Evolutionary conservation across 306 rosid species (phyloP).

Genomic region (Cicer chorassanicum): DNA sequence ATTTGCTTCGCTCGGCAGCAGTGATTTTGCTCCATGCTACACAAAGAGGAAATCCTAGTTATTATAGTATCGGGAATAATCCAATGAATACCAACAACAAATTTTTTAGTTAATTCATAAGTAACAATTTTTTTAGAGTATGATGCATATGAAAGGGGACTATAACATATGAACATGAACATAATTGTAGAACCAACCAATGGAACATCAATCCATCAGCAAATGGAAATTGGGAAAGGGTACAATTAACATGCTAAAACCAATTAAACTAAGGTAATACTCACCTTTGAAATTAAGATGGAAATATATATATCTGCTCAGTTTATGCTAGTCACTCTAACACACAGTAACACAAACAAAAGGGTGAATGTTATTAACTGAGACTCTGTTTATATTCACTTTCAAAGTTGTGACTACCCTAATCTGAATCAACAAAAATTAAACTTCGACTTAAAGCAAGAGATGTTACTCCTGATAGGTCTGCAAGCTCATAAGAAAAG

Average conservation of each 20-base stretch:
- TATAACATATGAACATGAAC: neutral
- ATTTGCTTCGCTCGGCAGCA: conserved; percentile 84
- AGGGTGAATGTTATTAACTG: conserved; percentile 25
- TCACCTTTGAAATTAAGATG: neutral
- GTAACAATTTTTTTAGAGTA: neutral
- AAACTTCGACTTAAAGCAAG: neutral
- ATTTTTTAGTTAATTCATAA: conserved; percentile 12
- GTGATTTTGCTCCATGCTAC: conserved; percentile 95
- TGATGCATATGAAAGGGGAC: neutral
- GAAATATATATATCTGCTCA: conserved; percentile 12
- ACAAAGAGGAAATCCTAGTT: conserved; percentile 34
- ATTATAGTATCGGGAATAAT: conserved; percentile 25
- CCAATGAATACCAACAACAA: conserved; percentile 34
- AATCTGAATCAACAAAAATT: conserved; percentile 10
- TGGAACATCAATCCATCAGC: conserved; percentile 33
- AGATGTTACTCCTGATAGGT: conserved; percentile 12
- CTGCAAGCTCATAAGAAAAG: conserved; percentile 11
- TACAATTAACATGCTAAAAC: conserved; percentile 16
- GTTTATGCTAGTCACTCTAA: conserved; percentile 24
- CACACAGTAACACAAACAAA: conserved; percentile 1
- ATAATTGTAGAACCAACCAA: conserved; percentile 30
- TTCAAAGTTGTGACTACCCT: conserved; percentile 1
- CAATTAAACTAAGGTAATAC: conserved; percentile 25
- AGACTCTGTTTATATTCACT: conserved; percentile 28
- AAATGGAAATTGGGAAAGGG: conserved; percentile 10